Evolutionary conservation across 2,329 filamentous ascomycete genomes (phyloP).

Genomic region (Xylariomycetidae sp.): DNA sequence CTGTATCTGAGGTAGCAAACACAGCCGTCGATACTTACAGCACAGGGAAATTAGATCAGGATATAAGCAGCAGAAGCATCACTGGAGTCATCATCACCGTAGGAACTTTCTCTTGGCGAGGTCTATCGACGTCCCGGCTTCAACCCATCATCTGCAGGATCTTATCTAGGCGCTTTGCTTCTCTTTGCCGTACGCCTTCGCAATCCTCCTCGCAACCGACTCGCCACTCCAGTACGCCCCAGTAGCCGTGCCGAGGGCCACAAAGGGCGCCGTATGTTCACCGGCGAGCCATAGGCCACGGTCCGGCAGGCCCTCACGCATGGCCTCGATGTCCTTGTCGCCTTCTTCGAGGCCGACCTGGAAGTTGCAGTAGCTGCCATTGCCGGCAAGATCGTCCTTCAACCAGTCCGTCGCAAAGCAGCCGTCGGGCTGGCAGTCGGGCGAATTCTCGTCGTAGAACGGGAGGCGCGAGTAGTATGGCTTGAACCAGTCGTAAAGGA

Average conservation of each 20-base stretch:
- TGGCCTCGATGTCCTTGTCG: slow-evolving; percentile 63
- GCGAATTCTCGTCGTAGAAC: slow-evolving; percentile 48
- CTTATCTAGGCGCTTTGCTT: too few species aligned
- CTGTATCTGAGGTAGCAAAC: too few species aligned
- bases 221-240: slow-evolving; percentile 93
- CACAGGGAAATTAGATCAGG: too few species aligned
- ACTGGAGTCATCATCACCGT: too few species aligned
- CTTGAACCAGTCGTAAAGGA: slow-evolving; percentile 60
- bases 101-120: too few species aligned
- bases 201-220: slow-evolving; percentile 61
- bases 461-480: slow-evolving; percentile 76
- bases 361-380: slow-evolving; percentile 82
- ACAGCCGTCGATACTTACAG: too few species aligned
- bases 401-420: slow-evolving; percentile 73
- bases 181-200: slow-evolving; percentile 44
- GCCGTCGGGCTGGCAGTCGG: slow-evolving; percentile 55
- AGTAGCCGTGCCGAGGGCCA: slow-evolving; percentile 80
- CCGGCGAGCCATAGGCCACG: slow-evolving; percentile 78
- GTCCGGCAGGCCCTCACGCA: slow-evolving; percentile 58
- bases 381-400: slow-evolving; percentile 70
- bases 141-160: neutral
- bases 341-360: slow-evolving; percentile 66
- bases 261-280: slow-evolving; percentile 86
- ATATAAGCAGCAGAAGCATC: too few species aligned
- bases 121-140: neutral